Evolutionary conservation across 176 grass and related monocot genomes (phyloP).

Genomic region (Cocos nucifera): DNA sequence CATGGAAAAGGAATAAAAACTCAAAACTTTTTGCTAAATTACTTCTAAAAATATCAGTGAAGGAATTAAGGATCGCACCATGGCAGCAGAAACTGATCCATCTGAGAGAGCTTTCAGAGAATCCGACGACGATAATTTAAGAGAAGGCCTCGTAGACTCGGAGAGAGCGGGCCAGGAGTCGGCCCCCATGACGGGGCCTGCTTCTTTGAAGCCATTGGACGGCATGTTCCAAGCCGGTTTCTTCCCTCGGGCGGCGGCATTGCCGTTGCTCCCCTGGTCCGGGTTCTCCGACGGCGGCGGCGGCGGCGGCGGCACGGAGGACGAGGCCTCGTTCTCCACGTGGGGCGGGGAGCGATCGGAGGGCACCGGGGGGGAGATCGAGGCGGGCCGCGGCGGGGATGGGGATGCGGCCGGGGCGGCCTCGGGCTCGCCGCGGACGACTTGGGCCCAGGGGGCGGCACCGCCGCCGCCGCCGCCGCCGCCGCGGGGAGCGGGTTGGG

Average conservation of each 20-base stretch:
- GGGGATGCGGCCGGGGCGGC: too few relatives aligned
- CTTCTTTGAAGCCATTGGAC: background rate
- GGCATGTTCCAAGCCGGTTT: conserved; percentile 54
- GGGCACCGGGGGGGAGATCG: too few relatives aligned
- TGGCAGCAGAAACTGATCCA: conserved; percentile 20
- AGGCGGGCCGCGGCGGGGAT: too few relatives aligned
- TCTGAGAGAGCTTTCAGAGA: conserved; percentile 48
- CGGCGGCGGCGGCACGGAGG: background rate
- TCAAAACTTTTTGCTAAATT: too few relatives aligned
- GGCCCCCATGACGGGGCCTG: conserved; percentile 7
- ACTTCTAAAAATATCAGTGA: too few relatives aligned
- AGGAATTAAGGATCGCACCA: conserved; percentile 23
- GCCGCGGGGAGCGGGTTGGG: too few relatives aligned
- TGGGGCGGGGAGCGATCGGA: too few relatives aligned
- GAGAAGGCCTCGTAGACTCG: conserved; percentile 14
- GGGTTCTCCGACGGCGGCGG: conserved; percentile 3
- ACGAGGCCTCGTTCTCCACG: too few relatives aligned
- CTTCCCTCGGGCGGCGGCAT: conserved; percentile 32
- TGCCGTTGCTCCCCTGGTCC: conserved; percentile 26
- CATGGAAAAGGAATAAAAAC: too few relatives aligned
- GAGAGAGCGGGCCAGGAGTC: conserved; percentile 55
- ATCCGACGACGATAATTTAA: conserved; percentile 41
- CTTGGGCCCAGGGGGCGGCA: too few relatives aligned
- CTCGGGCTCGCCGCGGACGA: too few relatives aligned
- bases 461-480: too few relatives aligned